These are phyloP conservation scores for Pterula multifida DNA, from an alignment of 1,284 basidiomycete species.

Conservation along the genomic window DNA sequence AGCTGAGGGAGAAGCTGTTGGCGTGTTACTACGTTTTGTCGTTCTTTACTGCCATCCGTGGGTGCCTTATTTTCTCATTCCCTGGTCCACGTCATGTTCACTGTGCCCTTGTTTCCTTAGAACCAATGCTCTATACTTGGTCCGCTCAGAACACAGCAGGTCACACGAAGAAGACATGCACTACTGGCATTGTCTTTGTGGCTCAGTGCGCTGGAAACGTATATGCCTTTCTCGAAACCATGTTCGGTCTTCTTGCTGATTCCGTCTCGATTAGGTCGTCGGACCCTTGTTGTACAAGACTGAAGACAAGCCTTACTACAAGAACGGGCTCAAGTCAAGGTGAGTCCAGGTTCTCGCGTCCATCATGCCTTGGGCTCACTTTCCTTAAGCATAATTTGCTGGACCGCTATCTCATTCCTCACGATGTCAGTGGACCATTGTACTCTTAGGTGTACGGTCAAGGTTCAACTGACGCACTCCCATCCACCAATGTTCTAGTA, in stretches of 20 bases:
- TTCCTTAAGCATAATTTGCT: conserved; percentile 15
- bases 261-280: conserved; percentile 18
- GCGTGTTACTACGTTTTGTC: conserved; percentile 31
- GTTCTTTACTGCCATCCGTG: conserved; percentile 22
- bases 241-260: neutral
- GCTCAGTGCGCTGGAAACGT: conserved; percentile 33
- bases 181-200: conserved; percentile 26
- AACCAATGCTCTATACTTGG: conserved; percentile 32
- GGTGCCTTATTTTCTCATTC: conserved; percentile 2
- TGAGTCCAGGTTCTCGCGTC: conserved; percentile 10
- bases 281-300: conserved; percentile 28
- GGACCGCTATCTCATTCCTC: conserved; percentile 22
- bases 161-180: conserved; percentile 30
- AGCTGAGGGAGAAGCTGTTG: conserved; percentile 21
- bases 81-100: neutral
- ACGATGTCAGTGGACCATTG: conserved; percentile 15
- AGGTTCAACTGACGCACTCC: neutral
- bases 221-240: conserved; percentile 4
- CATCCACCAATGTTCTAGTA: conserved; percentile 7
- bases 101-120: conserved; percentile 3
- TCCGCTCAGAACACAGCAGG: conserved; percentile 30
- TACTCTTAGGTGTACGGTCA: too few species aligned
- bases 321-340: conserved; percentile 24
- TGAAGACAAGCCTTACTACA: conserved; percentile 26
- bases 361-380: conserved; percentile 2